Evolutionary conservation across 1,284 basidiomycete genomes (phyloP), one percentile per base, ranked within the genome.

Genomic region (Ceratobasidium sp.): DNA sequence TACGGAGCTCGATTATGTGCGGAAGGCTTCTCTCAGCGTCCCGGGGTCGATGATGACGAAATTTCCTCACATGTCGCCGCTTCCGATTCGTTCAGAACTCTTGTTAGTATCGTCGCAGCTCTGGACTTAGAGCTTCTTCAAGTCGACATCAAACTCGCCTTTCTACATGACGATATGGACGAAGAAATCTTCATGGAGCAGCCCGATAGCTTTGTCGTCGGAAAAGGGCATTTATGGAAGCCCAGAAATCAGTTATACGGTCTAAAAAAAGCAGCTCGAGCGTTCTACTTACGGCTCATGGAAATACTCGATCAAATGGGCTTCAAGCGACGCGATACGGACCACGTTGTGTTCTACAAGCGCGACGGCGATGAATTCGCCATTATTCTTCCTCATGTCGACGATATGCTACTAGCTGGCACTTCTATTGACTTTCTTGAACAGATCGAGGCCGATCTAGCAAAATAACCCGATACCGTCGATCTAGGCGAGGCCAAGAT

Each of bases 1-100:
- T 79, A 55, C 76, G 45, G 84, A 71, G 81, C 79, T 26, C 61
- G 79, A 1, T 59, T 83, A 10, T 81, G 84, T 8, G 78, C 80
- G 1, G 77, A 81, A 76, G 83, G 84, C 0, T 86, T 81, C 74
- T 36, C 36, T 50, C 70, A 74, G 53, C 28, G 28, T 9, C 69
- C 70, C 6, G 78, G 77, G 2, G 23, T 75, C 23, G 77, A 79
- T 64, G 76, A 71, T 72, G 43, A 58, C 36, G 75, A 77, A 28
- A 76, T 74, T 1, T 76, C 72, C 55, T 58, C 75, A 14, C 73
- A 76, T 10, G 72, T 74, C 0, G 74, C 73, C 28, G 64, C 71
- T 14, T 52, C 71, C 16, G 43, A 73, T 4, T 67, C 74, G 3
- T 52, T 75, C 21, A 61, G 75, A 30, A 16, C 71, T 16, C 26